phyloP scores from a whole-genome alignment of 108 stramenopile species.

The Fragilaria crotonensis region DNA sequence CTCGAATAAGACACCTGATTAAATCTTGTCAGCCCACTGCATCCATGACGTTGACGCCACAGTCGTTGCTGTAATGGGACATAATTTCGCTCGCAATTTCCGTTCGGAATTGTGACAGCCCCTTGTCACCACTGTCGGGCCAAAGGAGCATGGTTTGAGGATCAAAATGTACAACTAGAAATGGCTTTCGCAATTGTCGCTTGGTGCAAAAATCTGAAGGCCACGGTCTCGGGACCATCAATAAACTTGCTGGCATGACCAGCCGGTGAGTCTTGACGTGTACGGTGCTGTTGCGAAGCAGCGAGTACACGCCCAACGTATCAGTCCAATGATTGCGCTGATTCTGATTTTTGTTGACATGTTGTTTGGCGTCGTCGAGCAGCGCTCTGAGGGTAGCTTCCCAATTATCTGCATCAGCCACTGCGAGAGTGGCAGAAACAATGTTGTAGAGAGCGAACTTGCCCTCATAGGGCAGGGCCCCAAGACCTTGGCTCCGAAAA shows the following conservation, averaged over 20 bases:
- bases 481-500: background rate
- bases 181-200: background rate
- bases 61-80: background rate
- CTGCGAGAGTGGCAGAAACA: background rate
- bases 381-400: background rate
- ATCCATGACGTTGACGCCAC: too few relatives aligned
- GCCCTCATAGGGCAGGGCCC: background rate
- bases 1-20: too few relatives aligned
- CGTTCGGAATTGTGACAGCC: background rate
- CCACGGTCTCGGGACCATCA: background rate
- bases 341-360: background rate
- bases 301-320: background rate
- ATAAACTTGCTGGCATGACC: background rate
- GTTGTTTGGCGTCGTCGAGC: background rate
- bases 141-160: conserved; percentile 21
- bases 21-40: too few relatives aligned
- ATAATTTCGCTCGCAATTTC: background rate
- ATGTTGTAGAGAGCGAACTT: background rate
- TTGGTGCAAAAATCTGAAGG: background rate
- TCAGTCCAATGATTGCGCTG: background rate
- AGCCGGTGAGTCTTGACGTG: background rate
- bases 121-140: background rate
- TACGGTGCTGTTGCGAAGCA: background rate
- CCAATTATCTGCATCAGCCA: background rate
- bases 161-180: background rate